A percentile compares a stretch with the other conserved stretches of the same genome.
phyloP scores from a whole-genome alignment of 345 rosid species.

The Carallia brachiata region DNA sequence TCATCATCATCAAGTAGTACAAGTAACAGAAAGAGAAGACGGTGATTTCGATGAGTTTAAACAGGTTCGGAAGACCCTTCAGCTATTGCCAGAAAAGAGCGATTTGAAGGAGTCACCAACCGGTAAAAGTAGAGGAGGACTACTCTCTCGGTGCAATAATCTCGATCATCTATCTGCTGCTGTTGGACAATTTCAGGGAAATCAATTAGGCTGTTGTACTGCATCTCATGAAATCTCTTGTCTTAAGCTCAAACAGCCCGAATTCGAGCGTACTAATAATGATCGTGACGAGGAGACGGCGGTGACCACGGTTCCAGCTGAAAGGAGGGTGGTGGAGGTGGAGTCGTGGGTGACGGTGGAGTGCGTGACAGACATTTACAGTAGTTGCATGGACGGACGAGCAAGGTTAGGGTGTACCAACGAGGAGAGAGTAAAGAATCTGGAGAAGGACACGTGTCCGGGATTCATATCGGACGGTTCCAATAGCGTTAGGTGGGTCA shows the following conservation, averaged over 20 bases:
- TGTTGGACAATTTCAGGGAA: too few species aligned
- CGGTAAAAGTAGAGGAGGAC: neutral
- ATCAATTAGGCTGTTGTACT: too few species aligned
- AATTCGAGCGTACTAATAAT: neutral
- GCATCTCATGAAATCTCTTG: conserved; percentile 5
- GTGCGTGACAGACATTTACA: conserved; percentile 40
- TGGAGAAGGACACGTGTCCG: conserved; percentile 69
- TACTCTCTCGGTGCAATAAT: conserved; percentile 22
- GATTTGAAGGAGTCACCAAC: conserved; percentile 15
- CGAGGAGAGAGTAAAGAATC: conserved; percentile 42
- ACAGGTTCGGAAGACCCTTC: conserved; percentile 36
- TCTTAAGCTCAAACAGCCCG: conserved; percentile 14
- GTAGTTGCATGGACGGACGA: conserved; percentile 34
- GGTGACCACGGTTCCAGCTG: conserved; percentile 10
- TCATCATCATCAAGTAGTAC: too few species aligned
- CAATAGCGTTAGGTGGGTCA: conserved; percentile 56
- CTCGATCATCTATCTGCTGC: too few species aligned
- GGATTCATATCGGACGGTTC: conserved; percentile 56
- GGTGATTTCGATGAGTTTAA: neutral
- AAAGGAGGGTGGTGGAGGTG: conserved; percentile 15
- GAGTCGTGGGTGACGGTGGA: conserved; percentile 76
- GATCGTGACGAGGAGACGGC: conserved; percentile 17
- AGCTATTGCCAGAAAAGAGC: conserved; percentile 30
- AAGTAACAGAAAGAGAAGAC: too few species aligned
- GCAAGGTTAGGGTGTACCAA: conserved; percentile 36